Conservation (phyloP, 176 grass and related monocot genomes). For the Phoenix roebelenii region DNA sequence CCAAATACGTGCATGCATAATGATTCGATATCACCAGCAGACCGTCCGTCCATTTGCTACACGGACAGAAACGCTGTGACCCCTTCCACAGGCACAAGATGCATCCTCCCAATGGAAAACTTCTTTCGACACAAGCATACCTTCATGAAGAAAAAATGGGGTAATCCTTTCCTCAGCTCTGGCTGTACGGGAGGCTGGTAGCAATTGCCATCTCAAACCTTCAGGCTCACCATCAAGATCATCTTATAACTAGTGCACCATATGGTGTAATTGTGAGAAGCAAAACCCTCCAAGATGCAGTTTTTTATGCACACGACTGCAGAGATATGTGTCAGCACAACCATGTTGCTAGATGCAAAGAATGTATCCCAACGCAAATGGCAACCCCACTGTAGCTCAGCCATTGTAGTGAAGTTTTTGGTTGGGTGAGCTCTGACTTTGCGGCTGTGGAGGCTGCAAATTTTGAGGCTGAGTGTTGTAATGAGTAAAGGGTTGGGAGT, state of each 20-base stretch:
- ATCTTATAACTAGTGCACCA: slow-evolving; percentile 21
- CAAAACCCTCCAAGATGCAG: slow-evolving; percentile 23
- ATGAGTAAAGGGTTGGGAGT: slow-evolving; percentile 10
- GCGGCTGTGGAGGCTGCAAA: neutral
- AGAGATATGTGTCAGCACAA: slow-evolving; percentile 13
- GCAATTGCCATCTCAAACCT: slow-evolving; percentile 35
- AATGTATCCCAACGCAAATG: neutral
- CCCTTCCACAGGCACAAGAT: slow-evolving; percentile 20
- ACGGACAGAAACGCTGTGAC: slow-evolving; percentile 18
- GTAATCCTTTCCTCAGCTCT: slow-evolving; percentile 33
- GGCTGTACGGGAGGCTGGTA: slow-evolving; percentile 3
- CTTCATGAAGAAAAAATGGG: slow-evolving; percentile 15
- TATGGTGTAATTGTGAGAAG: slow-evolving; percentile 18
- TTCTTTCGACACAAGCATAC: slow-evolving; percentile 18
- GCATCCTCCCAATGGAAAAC: slow-evolving; percentile 22
- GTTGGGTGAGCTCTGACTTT: slow-evolving; percentile 3
- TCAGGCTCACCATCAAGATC: slow-evolving; percentile 20
- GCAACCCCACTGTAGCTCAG: neutral
- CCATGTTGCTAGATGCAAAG: slow-evolving; percentile 4
- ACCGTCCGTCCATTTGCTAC: slow-evolving; percentile 10
- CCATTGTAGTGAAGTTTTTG: slow-evolving; percentile 11
- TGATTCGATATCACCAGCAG: neutral
- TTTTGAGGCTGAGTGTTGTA: slow-evolving; percentile 1
- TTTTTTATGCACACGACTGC: slow-evolving; percentile 20
- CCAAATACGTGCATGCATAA: no score